Base-by-base conservation (phyloP, 495 filamentous ascomycete species). In the Cenococcum geophilum region DNA sequence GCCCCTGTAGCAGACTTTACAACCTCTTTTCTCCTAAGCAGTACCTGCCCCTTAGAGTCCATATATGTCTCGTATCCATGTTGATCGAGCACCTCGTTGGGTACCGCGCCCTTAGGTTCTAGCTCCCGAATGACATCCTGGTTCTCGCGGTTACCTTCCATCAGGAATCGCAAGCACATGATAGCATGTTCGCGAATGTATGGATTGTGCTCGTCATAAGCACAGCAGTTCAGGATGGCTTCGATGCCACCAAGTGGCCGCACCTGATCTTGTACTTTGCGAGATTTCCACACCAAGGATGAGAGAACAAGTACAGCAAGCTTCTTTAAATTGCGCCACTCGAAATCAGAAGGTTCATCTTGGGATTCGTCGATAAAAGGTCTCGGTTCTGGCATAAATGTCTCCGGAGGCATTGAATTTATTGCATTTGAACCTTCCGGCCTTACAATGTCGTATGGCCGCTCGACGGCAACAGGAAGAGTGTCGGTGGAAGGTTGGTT, bases 301-400 rank as follows among this genome's bases (percentile, higher is more conserved):
- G 86, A 89, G 10, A 96, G 82, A 22, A 96, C 91, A 55, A 92
- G 85, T 4, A 97, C 84, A 23, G 93, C 87, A 51, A 95, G 85
- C 63, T 90, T 91, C 76, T 97, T 97, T 64, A 97, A 84, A 59
- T 92, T 93, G 37, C 87, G 79, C 91, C 91, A 97, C 58, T 93
- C 88, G 70, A 95, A 97, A 65, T 95, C 88, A 37, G 88, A 85
- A 0, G 91, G 89, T 48, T 89, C 86, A 59, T 93, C 89, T 80
- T 78, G 37, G 82, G 82, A 51, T 86, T 86, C 63, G 27, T 64
- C n/a, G 80, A 86, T 14, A 80, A 82, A 18, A 63, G 74, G 54
- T 72, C 79, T 59, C 74, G 73, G 78, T 40, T 69, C 71, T 10
- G 72, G 61, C 47, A 68, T 68, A 22, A 71, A 70, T 20, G 63